These are phyloP conservation scores for Eimeria necatrix DNA, from an alignment of 169 alveolate genomes.

Conservation along the genomic window DNA sequence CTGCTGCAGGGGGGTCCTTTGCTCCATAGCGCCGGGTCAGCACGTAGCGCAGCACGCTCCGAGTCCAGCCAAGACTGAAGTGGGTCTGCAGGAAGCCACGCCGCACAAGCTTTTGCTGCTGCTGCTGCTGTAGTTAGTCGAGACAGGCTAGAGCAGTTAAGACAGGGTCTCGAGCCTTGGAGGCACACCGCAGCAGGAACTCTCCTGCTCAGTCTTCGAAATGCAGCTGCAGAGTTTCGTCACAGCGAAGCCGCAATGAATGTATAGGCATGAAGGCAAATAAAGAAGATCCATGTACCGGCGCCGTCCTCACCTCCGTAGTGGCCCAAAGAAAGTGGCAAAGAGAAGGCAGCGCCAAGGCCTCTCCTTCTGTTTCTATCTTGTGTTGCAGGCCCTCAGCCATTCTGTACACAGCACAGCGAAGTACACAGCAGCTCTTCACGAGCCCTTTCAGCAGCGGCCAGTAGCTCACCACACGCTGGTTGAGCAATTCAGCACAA, in stretches of 20 bases:
- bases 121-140: too few relatives aligned
- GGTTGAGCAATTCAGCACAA: too few relatives aligned
- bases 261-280: too few relatives aligned
- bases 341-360: slow-evolving; percentile 50
- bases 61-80: slow-evolving; percentile 71
- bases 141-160: too few relatives aligned
- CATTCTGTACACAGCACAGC: slow-evolving; percentile 33
- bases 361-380: slow-evolving; percentile 69
- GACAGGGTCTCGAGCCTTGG: too few relatives aligned
- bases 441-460: too few relatives aligned
- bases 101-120: too few relatives aligned
- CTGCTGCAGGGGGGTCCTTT: slow-evolving; percentile 38
- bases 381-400: slow-evolving; percentile 70
- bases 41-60: slow-evolving; percentile 62
- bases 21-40: slow-evolving; percentile 72
- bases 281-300: background rate
- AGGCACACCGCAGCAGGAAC: slow-evolving; percentile 2
- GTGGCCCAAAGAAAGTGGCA: slow-evolving; percentile 76
- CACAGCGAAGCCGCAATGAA: too few relatives aligned
- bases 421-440: too few relatives aligned
- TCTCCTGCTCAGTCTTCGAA: background rate
- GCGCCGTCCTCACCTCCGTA: slow-evolving; percentile 69
- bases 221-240: too few relatives aligned
- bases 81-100: slow-evolving; percentile 46
- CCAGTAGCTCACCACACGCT: too few relatives aligned